A percentile compares a stretch with the other conserved stretches of the same genome.
Conservation (phyloP, 1,139 yeast genomes). For the Candida smagusa region DNA sequence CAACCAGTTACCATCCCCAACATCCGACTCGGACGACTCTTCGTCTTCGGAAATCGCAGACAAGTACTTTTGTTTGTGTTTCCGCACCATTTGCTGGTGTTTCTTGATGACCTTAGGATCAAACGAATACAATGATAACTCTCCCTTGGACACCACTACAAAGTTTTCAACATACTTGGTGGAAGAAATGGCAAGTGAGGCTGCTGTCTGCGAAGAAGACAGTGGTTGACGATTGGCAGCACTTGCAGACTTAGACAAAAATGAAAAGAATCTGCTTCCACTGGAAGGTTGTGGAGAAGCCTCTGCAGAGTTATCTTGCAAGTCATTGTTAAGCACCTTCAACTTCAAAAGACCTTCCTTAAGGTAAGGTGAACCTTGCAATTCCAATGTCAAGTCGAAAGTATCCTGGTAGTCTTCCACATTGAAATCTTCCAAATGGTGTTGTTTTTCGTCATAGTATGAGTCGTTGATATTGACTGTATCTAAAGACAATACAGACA, state of each 20-base stretch:
- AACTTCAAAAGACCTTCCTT: conserved; percentile 70
- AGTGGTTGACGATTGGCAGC: conserved; percentile 6
- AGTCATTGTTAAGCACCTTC: conserved; percentile 43
- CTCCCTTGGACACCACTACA: conserved; percentile 58
- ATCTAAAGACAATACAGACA: conserved; percentile 39
- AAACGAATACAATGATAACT: conserved; percentile 52
- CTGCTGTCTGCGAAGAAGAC: conserved; percentile 5
- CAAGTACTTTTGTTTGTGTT: conserved; percentile 23
- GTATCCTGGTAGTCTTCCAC: conserved; percentile 47
- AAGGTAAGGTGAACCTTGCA: conserved; percentile 74
- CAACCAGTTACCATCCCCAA: conserved; percentile 73
- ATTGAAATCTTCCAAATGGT: conserved; percentile 36
- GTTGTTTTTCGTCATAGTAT: conserved; percentile 12
- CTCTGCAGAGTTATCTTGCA: conserved; percentile 24
- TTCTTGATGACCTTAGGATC: conserved; percentile 44
- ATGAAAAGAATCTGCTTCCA: conserved; percentile 23
- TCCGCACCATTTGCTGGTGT: conserved; percentile 34
- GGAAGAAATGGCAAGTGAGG: conserved; percentile 10
- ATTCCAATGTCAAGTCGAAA: conserved; percentile 58
- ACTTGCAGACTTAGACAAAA: conserved; percentile 17
- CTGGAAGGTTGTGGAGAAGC: conserved; percentile 11
- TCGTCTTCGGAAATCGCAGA: conserved; percentile 13
- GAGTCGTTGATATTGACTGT: conserved; percentile 24
- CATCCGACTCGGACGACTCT: conserved; percentile 19
- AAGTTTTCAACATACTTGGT: conserved; percentile 47